Evolutionary conservation across 2,329 filamentous ascomycete genomes (phyloP), one percentile per base, ranked within the genome.

Genomic region (Fusarium longipes): DNA sequence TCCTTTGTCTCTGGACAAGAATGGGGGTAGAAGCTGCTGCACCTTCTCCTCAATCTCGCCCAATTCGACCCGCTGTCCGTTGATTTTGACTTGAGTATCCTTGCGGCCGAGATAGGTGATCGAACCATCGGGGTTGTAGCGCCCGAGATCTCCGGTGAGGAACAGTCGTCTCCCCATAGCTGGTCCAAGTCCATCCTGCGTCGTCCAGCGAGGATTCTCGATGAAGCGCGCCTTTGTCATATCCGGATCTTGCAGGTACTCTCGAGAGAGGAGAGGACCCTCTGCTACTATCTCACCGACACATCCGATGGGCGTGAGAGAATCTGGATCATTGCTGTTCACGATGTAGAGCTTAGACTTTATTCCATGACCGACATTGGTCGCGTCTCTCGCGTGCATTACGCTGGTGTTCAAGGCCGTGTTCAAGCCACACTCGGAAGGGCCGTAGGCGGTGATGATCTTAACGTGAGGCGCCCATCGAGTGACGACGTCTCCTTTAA

Each of bases 41-140:
- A 51, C 48, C 35, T 51, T 51, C 40, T 51, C 48, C 43, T 56
- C 53, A 27, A 56, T 4, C 61, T 73, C 68, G 8, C 64, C 70
- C 17, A 84, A 76, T 75, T 84, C 88, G 50, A 86, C 78, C 47
- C 85, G 75, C 63, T 82, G 87, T 25, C 88, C 88, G 25, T 82
- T 80, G 14, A 88, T 74, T 71, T 89, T 89, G 50, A 88, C 80
- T 35, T 54, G 51, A n/a, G 22, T 27, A 33, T 48, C 51, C 17
- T 39, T 55, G 24, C 51, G 51, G 40, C 84, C 85, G 36, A 84
- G 67, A 45, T 80, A 84, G 38, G 84, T 68, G 45, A 80, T 83
- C 1, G 77, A 67, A 11, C 84, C 70, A 18, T 71, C 72, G 1
- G 80, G 79, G 49, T 82, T 76, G 0, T 71, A 68, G 30, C 73